Conservation (phyloP, 2,329 filamentous ascomycete genomes). For the Clonostachys byssicola region DNA sequence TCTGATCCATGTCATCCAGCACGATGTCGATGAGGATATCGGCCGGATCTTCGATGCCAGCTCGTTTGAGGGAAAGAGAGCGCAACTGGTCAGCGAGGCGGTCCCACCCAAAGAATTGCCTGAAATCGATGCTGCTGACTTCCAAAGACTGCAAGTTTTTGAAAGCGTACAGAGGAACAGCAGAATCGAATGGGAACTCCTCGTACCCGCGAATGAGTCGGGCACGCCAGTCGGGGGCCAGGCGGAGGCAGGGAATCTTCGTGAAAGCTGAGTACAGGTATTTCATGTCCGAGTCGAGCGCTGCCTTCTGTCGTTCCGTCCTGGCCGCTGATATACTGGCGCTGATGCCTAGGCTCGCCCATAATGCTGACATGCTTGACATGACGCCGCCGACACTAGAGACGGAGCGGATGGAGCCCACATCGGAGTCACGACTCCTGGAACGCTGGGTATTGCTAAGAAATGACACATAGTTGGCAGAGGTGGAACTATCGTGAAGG, state of each 20-base stretch:
- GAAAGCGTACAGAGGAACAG: conserved; percentile 93
- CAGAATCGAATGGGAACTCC: conserved; percentile 96
- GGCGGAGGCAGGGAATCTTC: conserved; percentile 87
- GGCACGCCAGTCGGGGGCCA: conserved; percentile 91
- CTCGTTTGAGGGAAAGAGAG: conserved; percentile 83
- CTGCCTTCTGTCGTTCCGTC: conserved; percentile 84
- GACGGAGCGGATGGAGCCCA: conserved; percentile 89
- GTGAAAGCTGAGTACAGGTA: conserved; percentile 98
- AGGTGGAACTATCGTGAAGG: conserved; percentile 80
- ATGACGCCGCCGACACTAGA: conserved; percentile 96
- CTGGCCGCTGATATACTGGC: conserved; percentile 76
- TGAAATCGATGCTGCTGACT: conserved; percentile 91
- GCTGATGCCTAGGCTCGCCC: conserved; percentile 82
- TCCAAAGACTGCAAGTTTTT: conserved; percentile 95
- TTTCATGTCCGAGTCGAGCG: conserved; percentile 81
- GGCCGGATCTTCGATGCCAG: conserved; percentile 81
- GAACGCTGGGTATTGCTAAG: conserved; percentile 74
- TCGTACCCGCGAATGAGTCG: conserved; percentile 89
- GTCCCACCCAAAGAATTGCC: conserved; percentile 98
- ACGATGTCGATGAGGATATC: conserved; percentile 92
- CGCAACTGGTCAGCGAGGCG: conserved; percentile 86
- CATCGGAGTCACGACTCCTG: conserved; percentile 75
- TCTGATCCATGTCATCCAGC: conserved; percentile 91
- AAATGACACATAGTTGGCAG: conserved; percentile 94
- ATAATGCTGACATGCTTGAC: conserved; percentile 92